Evolutionary conservation across 805 yeast species (phyloP).

Genomic region (Peterozyma xylosa): DNA sequence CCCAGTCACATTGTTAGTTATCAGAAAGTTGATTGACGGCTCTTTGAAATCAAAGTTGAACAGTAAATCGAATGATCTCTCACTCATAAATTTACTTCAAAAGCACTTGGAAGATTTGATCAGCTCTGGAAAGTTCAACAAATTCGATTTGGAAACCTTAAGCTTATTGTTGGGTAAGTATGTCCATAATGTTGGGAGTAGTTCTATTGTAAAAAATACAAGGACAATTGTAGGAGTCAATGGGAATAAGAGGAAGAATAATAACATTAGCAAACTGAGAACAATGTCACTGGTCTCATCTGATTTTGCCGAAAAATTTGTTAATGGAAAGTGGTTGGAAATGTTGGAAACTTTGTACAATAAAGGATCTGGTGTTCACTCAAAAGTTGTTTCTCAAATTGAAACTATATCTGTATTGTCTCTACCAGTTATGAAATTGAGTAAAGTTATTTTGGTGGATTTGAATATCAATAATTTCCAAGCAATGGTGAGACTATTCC

Average conservation of each 20-base stretch:
- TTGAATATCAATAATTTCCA: conserved; percentile 35
- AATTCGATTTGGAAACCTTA: conserved; percentile 37
- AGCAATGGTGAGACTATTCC: conserved; percentile 35
- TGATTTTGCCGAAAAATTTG: conserved; percentile 47
- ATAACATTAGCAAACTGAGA: conserved; percentile 3
- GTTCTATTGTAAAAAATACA: background rate
- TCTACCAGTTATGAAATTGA: conserved; percentile 33
- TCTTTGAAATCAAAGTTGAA: conserved; percentile 36
- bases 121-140: conserved; percentile 36
- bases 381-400: conserved; percentile 36
- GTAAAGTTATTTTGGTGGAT: conserved; percentile 31
- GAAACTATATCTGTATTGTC: conserved; percentile 47
- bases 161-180: conserved; percentile 35
- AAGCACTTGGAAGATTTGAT: conserved; percentile 42
- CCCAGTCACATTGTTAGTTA: conserved; percentile 22
- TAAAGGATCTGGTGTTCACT: conserved; percentile 46
- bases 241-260: background rate
- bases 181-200: background rate
- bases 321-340: conserved; percentile 50
- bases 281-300: background rate
- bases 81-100: conserved; percentile 39
- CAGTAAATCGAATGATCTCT: conserved; percentile 42
- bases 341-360: conserved; percentile 49
- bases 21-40: conserved; percentile 52
- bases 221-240: conserved; percentile 11